Base-by-base conservation (phyloP, 169 alveolate species). In the Pseudocohnilembus persalinus region DNA sequence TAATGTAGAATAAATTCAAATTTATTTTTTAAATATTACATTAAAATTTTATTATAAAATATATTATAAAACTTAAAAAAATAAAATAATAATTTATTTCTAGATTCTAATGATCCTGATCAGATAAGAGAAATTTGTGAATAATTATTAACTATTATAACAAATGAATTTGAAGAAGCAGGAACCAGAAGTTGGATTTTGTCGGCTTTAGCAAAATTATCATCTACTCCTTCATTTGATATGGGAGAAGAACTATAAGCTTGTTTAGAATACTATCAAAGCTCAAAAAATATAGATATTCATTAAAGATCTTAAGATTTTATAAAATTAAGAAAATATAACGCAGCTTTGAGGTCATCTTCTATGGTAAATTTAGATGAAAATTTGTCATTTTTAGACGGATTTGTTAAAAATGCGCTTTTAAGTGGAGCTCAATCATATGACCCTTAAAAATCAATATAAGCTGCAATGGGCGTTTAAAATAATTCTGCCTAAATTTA, bases 291-390 rank as follows among this genome's bases (percentile, higher is more conserved):
- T 73, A 49, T 87, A 27, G 96, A 94, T 87, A 86, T 90, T 1
- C 85, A 92, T 73, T 85, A 91, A 83, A 91, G 96, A 89, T 86
- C 93, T 25, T 81, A 84, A 0, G 97, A 94, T 79, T 94, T 91
- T 81, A 84, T 84, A 73, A 85, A 88, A 31, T 83, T 93, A 0
- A 81, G 83, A 0, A 87, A 89, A 49, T 88, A 88, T 81, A 94
- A 89, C 74, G 93, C 92, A 74, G 83, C 89, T 16, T 82, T 94
- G 49, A 88, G 88, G 32, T 83, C 85, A 28, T 91, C 90, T 35
- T 84, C 90, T 24, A 78, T 84, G 34, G 84, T 81, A 32, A 89
- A 88, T 32, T 83, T 94, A 35, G 97, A 94, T 85, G 77, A 88
- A 30, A 80, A 88, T 15, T 79, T 94, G 33, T 30, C 85, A 34